phyloP scores from a whole-genome alignment of 352 stramenopile genomes.

The Phytopythium oedochilum region DNA sequence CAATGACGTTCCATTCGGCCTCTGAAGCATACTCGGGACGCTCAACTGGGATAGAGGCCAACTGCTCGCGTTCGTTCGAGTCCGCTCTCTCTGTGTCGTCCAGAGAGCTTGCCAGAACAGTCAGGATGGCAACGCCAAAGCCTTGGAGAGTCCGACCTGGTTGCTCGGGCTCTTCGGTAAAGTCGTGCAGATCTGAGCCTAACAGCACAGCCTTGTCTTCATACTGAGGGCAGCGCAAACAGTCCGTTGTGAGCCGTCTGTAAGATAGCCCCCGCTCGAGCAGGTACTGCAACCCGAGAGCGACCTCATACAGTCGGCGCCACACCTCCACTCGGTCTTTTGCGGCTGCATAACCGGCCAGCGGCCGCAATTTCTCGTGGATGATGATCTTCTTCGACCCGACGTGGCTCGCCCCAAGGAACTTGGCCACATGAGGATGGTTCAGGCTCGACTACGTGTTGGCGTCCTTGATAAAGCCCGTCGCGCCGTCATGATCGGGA shows the following conservation, averaged over 20 bases:
- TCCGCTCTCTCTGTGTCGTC: background rate
- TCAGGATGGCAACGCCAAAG: background rate
- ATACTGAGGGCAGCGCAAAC: background rate
- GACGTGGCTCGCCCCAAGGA: conserved; percentile 1
- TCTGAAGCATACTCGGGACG: background rate
- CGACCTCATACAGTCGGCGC: background rate
- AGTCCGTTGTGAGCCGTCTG: background rate
- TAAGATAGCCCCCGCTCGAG: background rate
- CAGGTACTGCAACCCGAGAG: background rate
- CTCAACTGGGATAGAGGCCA: background rate
- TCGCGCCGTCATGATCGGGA: no score
- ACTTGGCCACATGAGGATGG: conserved; percentile 3
- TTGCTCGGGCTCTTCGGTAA: no score
- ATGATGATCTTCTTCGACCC: background rate
- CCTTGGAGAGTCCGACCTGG: background rate
- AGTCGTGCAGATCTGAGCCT: background rate
- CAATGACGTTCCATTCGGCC: background rate
- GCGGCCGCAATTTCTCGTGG: background rate
- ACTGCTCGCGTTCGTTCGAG: background rate
- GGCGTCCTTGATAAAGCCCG: background rate
- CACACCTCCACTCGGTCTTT: background rate
- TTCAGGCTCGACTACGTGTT: background rate
- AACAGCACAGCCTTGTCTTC: background rate
- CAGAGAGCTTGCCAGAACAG: background rate
- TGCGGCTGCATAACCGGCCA: background rate